These are phyloP conservation scores for Triticum timopheevii DNA, from an alignment of 176 grass and related monocot species.

Conservation along the genomic window DNA sequence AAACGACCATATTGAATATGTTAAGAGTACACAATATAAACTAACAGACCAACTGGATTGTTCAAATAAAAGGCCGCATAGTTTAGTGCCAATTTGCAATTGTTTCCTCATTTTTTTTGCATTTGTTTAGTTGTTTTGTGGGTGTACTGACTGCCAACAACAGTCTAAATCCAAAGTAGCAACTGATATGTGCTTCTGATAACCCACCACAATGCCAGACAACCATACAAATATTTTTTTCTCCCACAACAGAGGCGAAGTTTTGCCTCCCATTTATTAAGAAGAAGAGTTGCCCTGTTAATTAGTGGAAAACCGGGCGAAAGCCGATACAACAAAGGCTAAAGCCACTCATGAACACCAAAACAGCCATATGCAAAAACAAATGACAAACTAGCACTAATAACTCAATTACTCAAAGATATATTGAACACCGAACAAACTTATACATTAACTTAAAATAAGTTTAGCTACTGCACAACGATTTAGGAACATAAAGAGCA, in stretches of 20 bases:
- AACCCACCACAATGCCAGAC: background rate
- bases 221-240: too few species aligned
- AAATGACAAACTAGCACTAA: background rate
- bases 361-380: background rate
- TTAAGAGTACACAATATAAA: background rate
- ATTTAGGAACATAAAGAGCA: background rate
- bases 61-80: background rate
- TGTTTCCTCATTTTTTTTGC: too few species aligned
- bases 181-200: background rate
- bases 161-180: background rate
- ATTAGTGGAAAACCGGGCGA: too few species aligned
- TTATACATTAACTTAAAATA: background rate
- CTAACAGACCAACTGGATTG: background rate
- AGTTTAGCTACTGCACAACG: background rate
- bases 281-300: too few species aligned
- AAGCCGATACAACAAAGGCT: too few species aligned
- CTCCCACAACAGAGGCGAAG: too few species aligned
- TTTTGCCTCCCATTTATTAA: too few species aligned
- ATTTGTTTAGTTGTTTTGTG: background rate
- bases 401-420: background rate
- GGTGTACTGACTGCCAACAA: background rate
- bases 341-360: too few species aligned
- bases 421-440: background rate
- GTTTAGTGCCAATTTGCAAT: background rate
- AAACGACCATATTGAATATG: background rate